phyloP scores from a whole-genome alignment of 2,329 filamentous ascomycete species.

The Fonsecaea nubica region DNA sequence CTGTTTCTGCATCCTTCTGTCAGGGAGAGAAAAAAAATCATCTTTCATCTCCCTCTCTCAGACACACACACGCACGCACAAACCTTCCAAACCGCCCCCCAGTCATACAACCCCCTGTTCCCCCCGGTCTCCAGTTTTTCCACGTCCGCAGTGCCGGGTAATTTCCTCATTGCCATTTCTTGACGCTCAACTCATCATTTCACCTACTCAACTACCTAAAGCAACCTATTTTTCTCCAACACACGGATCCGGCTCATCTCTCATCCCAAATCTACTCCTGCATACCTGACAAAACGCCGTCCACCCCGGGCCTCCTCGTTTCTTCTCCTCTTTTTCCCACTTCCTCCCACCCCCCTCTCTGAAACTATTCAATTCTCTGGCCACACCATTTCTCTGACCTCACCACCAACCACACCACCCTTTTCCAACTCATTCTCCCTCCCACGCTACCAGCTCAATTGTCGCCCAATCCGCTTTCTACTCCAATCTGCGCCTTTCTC shows the following conservation, averaged over 20 bases:
- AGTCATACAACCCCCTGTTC: constrained; percentile 30
- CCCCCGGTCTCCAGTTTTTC: constrained; percentile 37
- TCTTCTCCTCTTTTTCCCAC: constrained; percentile 20
- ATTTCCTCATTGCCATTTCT: constrained; percentile 25
- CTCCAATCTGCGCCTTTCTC: constrained; percentile 29
- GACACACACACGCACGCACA: background rate
- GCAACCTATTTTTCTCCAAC: constrained; percentile 16
- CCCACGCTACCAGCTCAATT: constrained; percentile 29
- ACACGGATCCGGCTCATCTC: constrained; percentile 23
- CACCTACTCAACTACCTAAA: constrained; percentile 11
- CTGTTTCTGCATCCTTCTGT: constrained; percentile 22
- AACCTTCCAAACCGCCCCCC: constrained; percentile 11
- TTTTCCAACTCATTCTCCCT: constrained; percentile 4
- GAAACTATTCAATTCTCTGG: constrained; percentile 31
- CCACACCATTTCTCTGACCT: constrained; percentile 30
- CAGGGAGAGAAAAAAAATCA: constrained; percentile 23
- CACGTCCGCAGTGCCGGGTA: constrained; percentile 36
- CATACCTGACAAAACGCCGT: constrained; percentile 24
- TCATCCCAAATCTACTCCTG: constrained; percentile 24
- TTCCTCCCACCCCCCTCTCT: constrained; percentile 4
- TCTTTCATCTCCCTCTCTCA: background rate
- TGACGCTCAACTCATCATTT: constrained; percentile 13
- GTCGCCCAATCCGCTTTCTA: constrained; percentile 20
- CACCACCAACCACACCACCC: constrained; percentile 26
- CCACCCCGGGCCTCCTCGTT: constrained; percentile 26